Percentiles rank a stretch among this genome's conserved stretches.
These are phyloP conservation scores for Phytophthora ohioensis DNA, from an alignment of 352 stramenopile species.

Conservation along the genomic window DNA sequence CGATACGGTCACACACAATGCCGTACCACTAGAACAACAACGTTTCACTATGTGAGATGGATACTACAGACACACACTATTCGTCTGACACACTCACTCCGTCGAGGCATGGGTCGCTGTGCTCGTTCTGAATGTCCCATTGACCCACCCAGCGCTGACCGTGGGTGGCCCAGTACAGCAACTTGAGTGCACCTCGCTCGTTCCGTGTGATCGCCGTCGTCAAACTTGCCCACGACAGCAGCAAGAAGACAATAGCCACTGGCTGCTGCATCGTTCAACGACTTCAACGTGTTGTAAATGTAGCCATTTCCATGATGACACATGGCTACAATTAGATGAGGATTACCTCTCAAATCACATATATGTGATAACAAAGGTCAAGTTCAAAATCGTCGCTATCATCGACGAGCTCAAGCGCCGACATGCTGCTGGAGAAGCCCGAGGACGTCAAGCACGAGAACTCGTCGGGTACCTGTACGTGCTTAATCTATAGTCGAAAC, in stretches of 20 bases:
- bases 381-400: slow-evolving; percentile 1
- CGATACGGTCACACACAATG: slow-evolving; percentile 60
- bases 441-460: slow-evolving; percentile 81
- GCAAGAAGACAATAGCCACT: not conserved
- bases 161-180: slow-evolving; percentile 72
- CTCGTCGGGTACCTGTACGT: slow-evolving; percentile 66
- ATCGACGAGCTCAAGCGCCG: slow-evolving; percentile 2
- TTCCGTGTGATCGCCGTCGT: slow-evolving; percentile 35
- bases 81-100: slow-evolving; percentile 27
- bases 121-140: slow-evolving; percentile 75
- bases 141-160: slow-evolving; percentile 55
- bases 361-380: not conserved
- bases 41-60: not conserved
- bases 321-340: slow-evolving; percentile 29
- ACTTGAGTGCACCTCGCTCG: slow-evolving; percentile 69
- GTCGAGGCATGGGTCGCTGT: slow-evolving; percentile 70
- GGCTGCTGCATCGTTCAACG: slow-evolving; percentile 7
- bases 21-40: slow-evolving; percentile 62
- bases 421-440: slow-evolving; percentile 88
- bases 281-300: slow-evolving; percentile 16
- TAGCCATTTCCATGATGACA: slow-evolving; percentile 3
- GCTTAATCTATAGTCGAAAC: not conserved
- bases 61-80: not conserved
- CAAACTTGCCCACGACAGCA: slow-evolving; percentile 13
- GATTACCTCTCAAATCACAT: not conserved